Evolutionary conservation across 2,329 filamentous ascomycete species (phyloP), one percentile per base, ranked within the genome.

Genomic region (Emergomyces pasteurianus): DNA sequence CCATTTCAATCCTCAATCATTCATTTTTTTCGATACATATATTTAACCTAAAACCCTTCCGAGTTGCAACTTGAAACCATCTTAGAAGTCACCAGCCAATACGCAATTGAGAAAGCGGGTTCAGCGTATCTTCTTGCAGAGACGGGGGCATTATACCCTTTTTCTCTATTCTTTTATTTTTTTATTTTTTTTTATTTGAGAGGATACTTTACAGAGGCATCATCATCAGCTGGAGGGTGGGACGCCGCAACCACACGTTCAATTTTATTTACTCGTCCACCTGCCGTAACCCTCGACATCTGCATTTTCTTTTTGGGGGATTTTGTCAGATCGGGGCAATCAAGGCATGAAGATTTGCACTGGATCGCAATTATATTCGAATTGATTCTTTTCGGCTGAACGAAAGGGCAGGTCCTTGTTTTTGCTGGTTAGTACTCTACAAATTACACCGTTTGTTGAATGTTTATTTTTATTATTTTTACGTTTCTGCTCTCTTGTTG

Each of bases 321-420:
- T 36, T 23, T 12, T 18, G 38, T 42, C 21, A 31, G 53, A 42
- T 42, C 38, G 21, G 28, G 60, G 28, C 36, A 47, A 54, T 60
- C 58, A 42, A 54, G 59, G 42, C 23, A 43, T 59, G 55, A 54
- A 58, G 34, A 53, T 59, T 38, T 43, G 23, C 49, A n/a, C n/a
- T n/a, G n/a, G n/a, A n/a, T n/a, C n/a, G n/a, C n/a, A n/a, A n/a
- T n/a, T n/a, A n/a, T n/a, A n/a, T 50, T 50, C 26, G 28, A 53
- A 53, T 58, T 60, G 49, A 43, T 28, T 40, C 31, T 14, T 31
- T 53, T 31, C 49, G 50, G 46, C 55, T 46, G 42, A 58, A 18
- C 40, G 23, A 34, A 26, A 58, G 42, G 42, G 55, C 55, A 47
- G 52, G 52, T 55, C 52, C 53, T 42, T 14, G 53, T 56, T n/a